Evolutionary conservation across 176 grass and related monocot species (phyloP), one percentile per base, ranked within the genome.

Genomic region (Saccharum officinarum): DNA sequence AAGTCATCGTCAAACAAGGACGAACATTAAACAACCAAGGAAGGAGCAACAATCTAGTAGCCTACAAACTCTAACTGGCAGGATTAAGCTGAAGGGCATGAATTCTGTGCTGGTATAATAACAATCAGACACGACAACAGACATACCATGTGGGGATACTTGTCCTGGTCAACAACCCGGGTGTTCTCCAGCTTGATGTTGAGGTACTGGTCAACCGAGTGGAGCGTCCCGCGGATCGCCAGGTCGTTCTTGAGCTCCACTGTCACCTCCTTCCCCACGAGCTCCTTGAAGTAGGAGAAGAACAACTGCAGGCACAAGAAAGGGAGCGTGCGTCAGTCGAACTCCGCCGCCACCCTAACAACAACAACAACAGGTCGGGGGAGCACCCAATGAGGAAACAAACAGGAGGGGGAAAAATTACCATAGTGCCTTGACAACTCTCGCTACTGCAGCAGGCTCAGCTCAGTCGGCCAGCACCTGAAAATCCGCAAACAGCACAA

Each of bases 161-260:
- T 97, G 65, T 97, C 92, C 81, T 93, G 84, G 87, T 93, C 92
- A 15, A 97, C 95, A 36, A 97, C 90, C 2, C 90, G 92, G 8
- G 92, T 97, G 86, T 94, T 97, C 84, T 97, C 95, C 26, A 97
- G 92, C 90, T 97, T 97, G 89, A 97, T 97, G 82, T 97, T 97
- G 78, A 97, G 92, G 83, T 97, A 97, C 76, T 95, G 95, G 64
- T 97, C 95, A 6, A 97, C 95, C 40, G 92, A 97, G 81, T 94
- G 95, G 57, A 97, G 95, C 52, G 87, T 97, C 64, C 95, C 95
- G 37, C 90, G 80, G 73, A 97, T 97, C 6, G 95, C 95, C 76
- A 97, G 87, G 70, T 94, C 95, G 76, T 97, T 97, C 95, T 97
- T 97, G 47, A 95, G 88, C 75, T 97, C 95, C 65, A 97, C 95